Evolutionary conservation across 306 rosid genomes (phyloP).

Genomic region (Neltuma alba): DNA sequence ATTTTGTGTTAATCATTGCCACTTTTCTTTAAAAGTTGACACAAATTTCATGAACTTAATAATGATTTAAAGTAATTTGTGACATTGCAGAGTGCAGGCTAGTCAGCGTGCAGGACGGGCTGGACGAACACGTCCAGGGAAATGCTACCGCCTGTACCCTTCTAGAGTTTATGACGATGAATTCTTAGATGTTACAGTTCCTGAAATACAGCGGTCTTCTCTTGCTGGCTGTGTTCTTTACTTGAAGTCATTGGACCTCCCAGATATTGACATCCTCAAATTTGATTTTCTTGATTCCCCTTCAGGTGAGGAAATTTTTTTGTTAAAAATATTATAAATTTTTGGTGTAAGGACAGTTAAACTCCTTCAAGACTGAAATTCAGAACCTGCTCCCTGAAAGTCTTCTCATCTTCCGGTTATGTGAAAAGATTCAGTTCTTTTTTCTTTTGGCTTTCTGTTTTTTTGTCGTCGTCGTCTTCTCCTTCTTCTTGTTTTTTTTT

Average conservation of each 20-base stretch:
- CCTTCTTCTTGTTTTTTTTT: too few species aligned
- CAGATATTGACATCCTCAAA: constrained; percentile 90
- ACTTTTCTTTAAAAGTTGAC: background rate
- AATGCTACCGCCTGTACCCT: constrained; percentile 92
- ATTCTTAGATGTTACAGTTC: constrained; percentile 87
- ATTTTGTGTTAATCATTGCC: constrained; percentile 13
- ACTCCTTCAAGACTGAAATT: constrained; percentile 13
- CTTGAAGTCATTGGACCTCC: constrained; percentile 93
- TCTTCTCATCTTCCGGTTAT: background rate
- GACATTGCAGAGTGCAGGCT: constrained; percentile 86
- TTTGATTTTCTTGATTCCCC: constrained; percentile 96
- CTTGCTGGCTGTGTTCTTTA: constrained; percentile 94
- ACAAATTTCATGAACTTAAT: background rate
- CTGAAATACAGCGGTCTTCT: constrained; percentile 95
- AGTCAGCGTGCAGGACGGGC: constrained; percentile 97
- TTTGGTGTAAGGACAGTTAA: constrained; percentile 11
- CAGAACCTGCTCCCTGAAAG: constrained; percentile 23
- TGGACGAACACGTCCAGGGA: constrained; percentile 96
- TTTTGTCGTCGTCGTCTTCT: too few species aligned
- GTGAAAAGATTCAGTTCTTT: background rate
- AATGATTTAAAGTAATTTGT: constrained; percentile 16
- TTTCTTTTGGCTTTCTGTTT: background rate
- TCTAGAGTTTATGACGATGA: constrained; percentile 66
- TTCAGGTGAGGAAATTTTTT: constrained; percentile 53
- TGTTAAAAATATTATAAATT: background rate